Evolutionary conservation across 345 rosid species (phyloP).

Genomic region (Hevea brasiliensis): DNA sequence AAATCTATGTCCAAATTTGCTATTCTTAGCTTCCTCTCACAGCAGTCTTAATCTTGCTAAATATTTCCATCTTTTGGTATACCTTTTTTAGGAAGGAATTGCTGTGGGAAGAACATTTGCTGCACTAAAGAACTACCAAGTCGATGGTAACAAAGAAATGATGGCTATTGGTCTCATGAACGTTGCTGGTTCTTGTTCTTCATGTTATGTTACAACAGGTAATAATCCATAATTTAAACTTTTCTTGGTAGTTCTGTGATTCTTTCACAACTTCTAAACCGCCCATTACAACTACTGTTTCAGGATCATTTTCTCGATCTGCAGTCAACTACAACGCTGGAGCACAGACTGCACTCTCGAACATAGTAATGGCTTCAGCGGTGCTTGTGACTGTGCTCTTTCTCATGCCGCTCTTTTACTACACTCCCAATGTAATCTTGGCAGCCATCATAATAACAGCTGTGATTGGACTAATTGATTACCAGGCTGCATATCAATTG

Average conservation of each 20-base stretch:
- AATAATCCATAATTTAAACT: neutral
- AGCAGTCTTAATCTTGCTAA: neutral
- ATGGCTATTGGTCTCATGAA: slow-evolving; percentile 96
- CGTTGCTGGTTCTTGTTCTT: slow-evolving; percentile 89
- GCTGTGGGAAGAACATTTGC: slow-evolving; percentile 99
- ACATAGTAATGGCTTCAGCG: slow-evolving; percentile 76
- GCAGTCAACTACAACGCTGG: slow-evolving; percentile 95
- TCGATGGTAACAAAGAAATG: slow-evolving; percentile 99
- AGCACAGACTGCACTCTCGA: slow-evolving; percentile 79
- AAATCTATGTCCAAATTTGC: neutral
- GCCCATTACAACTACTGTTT: slow-evolving; percentile 3
- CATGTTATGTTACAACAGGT: slow-evolving; percentile 95
- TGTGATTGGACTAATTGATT: slow-evolving; percentile 85
- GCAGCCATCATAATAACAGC: slow-evolving; percentile 93
- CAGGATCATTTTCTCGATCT: slow-evolving; percentile 94
- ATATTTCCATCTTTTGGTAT: neutral
- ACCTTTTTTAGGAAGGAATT: slow-evolving; percentile 79
- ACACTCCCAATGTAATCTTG: slow-evolving; percentile 84
- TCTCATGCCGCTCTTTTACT: slow-evolving; percentile 89
- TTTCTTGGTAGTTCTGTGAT: neutral
- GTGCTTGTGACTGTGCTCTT: slow-evolving; percentile 90
- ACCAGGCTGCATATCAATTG: slow-evolving; percentile 55
- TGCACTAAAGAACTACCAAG: slow-evolving; percentile 73
- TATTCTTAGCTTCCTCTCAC: neutral
- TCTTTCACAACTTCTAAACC: slow-evolving; percentile 8